Evolutionary conservation across 2,329 filamentous ascomycete genomes (phyloP), one percentile per base, ranked within the genome.

Genomic region (Orbilia javanica): DNA sequence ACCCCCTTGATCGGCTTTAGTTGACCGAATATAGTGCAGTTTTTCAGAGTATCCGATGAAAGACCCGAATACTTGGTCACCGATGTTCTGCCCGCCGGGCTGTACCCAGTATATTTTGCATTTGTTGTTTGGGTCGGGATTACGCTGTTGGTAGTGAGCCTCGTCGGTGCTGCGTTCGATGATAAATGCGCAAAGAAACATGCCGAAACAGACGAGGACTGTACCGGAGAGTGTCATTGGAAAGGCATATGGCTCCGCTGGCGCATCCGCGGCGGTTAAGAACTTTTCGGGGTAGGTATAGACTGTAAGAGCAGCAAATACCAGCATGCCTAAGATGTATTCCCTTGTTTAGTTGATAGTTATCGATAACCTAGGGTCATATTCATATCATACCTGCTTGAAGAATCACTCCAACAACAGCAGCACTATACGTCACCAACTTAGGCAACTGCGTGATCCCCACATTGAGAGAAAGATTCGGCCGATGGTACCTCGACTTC

Each of bases 161-260:
- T 77, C 83, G 1, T 42, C 18, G 0, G 83, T 84, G 48, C 83
- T 84, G 5, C 62, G 69, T 25, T 84, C 83, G 7, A 85, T 82
- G 2, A 85, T 82, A 52, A 82, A 81, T 0, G 81, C 80, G 67
- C 83, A 85, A 0, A 84, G 34, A 0, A 84, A 46, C 36, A 85
- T 79, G 0, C 84, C 83, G 4, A 73, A 2, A 0, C 81, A 79
- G 11, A 85, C 57, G 1, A 83, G 1, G 0, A 83, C 0, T 0
- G 83, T 85, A 1, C 84, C 84, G 10, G 52, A 15, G 0, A 79
- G 64, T 1, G 81, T 81, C 36, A 81, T 81, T 0, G 82, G 81
- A 42, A 82, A 83, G 0, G 83, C 82, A 25, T 83, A 82, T 15
- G 52, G 27, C 29, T 75, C 71, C 48, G 53, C 63, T 7, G 53